Base-by-base conservation (phyloP, 768 basidiomycete genomes). In the Russula virescens region DNA sequence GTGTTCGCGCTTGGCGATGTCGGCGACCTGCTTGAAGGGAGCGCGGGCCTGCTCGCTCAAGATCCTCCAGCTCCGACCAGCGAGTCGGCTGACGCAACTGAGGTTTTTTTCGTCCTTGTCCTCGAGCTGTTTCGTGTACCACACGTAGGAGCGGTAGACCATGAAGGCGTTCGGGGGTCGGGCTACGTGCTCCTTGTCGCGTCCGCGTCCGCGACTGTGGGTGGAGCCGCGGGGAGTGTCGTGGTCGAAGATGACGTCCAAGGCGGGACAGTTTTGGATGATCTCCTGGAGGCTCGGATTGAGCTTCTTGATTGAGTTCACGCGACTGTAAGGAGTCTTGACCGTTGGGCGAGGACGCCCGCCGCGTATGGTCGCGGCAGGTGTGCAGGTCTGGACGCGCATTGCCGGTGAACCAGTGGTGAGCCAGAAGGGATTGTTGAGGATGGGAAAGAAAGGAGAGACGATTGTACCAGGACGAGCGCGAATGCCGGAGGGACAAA, bases 91-190 rank as follows among this genome's bases (percentile, higher is more conserved):
- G 61, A 93, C 81, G 58, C 83, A 80, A 71, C 89, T 85, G 71
- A 93, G 90, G 54, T 87, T 83, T 63, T 76, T 79, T 74, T 88
- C 87, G 55, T 82, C 76, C 43, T 73, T 73, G 38, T 60, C 40
- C 18, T 47, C 46, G 21, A 79, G 71, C 42, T 78, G 75, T 3
- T 78, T 74, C 63, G 80, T 80, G 55, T 76, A 73, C 75, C 88
- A 81, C 48, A 87, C 80, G 69, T 81, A 81, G 21, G 85, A 89
- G 45, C 91, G 85, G 71, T 83, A 93, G 63, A 92, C 76, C 74
- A 93, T 91, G 78, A 93, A 95, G 11, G 91, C 87, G 69, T 94
- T 95, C 59, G 88, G 80, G 1, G 92, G 92, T 16, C 91, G 85
- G 35, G 84, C 85, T 42, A 92, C 81, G 70, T 85, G 85, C 40